Percentiles rank a stretch among this genome's conserved stretches.
Conservation (phyloP, 768 basidiomycete genomes). For the Saitozyma podzolica region DNA sequence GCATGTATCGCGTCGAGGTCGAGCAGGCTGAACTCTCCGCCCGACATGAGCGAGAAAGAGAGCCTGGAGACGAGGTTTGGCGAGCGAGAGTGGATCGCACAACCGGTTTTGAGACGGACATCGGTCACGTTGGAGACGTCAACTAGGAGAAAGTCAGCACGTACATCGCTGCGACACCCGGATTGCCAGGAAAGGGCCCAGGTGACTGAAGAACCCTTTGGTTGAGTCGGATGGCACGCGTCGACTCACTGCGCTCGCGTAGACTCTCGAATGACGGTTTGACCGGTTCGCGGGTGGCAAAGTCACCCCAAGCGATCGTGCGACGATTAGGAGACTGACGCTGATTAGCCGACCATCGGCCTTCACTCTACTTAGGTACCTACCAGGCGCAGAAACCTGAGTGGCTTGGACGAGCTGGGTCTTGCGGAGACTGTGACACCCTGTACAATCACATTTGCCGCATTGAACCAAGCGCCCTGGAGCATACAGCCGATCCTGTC, state of each 20-base stretch:
- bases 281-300: constrained; percentile 16
- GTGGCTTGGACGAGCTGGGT: constrained; percentile 30
- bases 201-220: no score
- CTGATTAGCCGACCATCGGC: constrained; percentile 1
- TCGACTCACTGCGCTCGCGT: constrained; percentile 32
- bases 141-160: constrained; percentile 23
- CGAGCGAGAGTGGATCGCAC: constrained; percentile 38
- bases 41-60: constrained; percentile 40
- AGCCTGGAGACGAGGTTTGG: constrained; percentile 35
- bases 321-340: constrained; percentile 35
- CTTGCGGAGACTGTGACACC: constrained; percentile 18
- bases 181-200: no score
- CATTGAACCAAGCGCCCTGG: constrained; percentile 47
- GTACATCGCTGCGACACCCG: neutral
- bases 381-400: constrained; percentile 39
- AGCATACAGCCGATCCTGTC: constrained; percentile 44
- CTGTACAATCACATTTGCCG: constrained; percentile 19
- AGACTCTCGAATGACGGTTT: constrained; percentile 30
- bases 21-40: constrained; percentile 34
- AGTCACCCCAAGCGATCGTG: constrained; percentile 41
- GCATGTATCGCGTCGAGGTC: constrained; percentile 44
- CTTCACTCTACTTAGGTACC: constrained; percentile 6
- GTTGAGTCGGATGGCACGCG: no score
- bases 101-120: constrained; percentile 26
- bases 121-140: constrained; percentile 30